phyloP scores from a whole-genome alignment of 2,329 filamentous ascomycete genomes.

The Fusarium nisikadoi region DNA sequence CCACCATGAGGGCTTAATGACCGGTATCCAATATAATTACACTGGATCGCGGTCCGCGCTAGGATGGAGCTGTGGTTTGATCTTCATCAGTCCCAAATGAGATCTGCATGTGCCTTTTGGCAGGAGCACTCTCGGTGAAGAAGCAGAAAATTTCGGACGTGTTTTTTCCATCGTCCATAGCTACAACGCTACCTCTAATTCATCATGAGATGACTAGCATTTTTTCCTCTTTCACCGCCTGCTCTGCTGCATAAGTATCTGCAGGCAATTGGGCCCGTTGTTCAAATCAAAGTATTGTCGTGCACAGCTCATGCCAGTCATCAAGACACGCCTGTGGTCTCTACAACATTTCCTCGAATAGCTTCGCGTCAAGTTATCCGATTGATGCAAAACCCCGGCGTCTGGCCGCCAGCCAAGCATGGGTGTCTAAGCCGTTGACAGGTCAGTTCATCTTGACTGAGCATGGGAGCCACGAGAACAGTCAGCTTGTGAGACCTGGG shows the following conservation, averaged over 20 bases:
- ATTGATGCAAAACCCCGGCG: constrained; percentile 35
- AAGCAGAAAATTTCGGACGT: not conserved
- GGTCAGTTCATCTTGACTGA: constrained; percentile 30
- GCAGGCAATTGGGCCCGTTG: constrained; percentile 31
- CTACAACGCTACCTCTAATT: constrained; percentile 12
- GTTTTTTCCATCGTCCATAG: not conserved
- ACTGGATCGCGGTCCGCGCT: constrained; percentile 24
- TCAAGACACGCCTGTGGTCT: constrained; percentile 35
- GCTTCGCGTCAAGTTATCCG: constrained; percentile 15
- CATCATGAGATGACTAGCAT: constrained; percentile 20
- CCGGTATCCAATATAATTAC: constrained; percentile 14
- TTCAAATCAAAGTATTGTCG: constrained; percentile 20
- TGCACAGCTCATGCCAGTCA: constrained; percentile 25
- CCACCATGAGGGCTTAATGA: constrained; percentile 22
- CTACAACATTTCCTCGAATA: constrained; percentile 11
- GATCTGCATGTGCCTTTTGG: constrained; percentile 20
- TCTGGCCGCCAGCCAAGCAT: constrained; percentile 30
- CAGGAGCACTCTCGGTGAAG: constrained; percentile 13
- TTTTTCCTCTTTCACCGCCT: constrained; percentile 40
- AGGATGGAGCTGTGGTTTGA: constrained; percentile 22
- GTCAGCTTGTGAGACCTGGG: constrained; percentile 34
- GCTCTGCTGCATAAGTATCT: constrained; percentile 37
- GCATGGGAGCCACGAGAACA: constrained; percentile 45
- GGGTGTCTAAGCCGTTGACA: constrained; percentile 38
- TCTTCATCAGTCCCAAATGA: constrained; percentile 24